Evolutionary conservation across 2,329 filamentous ascomycete species (phyloP), one percentile per base, ranked within the genome.

Genomic region (Capronia coronata): DNA sequence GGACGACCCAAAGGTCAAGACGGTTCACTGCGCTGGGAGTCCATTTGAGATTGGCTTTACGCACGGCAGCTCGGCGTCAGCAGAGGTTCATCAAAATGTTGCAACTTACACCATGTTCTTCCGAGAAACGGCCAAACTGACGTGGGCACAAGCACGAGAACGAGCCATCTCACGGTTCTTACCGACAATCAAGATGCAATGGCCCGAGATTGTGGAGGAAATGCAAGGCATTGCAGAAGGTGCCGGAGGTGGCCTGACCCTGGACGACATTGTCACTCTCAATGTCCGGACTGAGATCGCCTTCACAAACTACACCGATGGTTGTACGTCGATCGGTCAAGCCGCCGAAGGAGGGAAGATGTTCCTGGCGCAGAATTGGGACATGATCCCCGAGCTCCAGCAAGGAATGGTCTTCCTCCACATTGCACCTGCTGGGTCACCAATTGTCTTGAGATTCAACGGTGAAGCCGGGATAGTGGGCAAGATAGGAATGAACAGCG

Each of bases 401-500:
- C 30, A 39, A 3, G 32, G 27, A 22, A 73, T 78, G 4, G 67
- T 77, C 9, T 62, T 72, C 38, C 63, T 76, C 63, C 1, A 74
- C 16, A 43, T 48, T 27, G 30, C 30, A 27, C 46, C 46, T 19
- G 22, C 16, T 14, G 38, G 16, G 7, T 48, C 46, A 13, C 25
- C 32, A 8, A 22, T 56, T 9, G 25, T 19, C 9, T 56, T 78
- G 55, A 62, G 72, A 32, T 76, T 77, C 67, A 65, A 78, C 38
- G 78, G 75, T 1, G 76, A 79, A 58, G 48, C 70, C 14, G 76
- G 76, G 4, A 68, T 78, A 6, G 72, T 84, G 27, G 80, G 79
- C 13, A 85, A 85, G 63, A 83, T 84, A 16, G 82, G 82, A 0
- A 69, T 84, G 56, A 85, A 85, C 59, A 68, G 66, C n/a, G 60